Evolutionary conservation across 2,329 filamentous ascomycete species (phyloP).

Genomic region (Fusarium irregulare): DNA sequence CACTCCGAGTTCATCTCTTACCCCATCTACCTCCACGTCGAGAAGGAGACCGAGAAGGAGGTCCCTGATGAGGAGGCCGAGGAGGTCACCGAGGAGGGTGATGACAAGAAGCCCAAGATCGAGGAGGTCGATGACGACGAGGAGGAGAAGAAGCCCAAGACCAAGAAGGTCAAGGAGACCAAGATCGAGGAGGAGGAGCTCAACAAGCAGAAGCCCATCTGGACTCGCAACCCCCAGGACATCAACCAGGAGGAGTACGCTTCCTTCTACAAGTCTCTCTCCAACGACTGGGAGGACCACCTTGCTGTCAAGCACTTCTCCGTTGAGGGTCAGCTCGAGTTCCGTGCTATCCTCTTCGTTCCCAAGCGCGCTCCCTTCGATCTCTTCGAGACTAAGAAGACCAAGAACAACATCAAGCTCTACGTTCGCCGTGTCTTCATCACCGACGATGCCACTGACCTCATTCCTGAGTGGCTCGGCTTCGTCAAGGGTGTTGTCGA

Average conservation of each 20-base stretch:
- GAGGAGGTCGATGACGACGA: conserved; percentile 92
- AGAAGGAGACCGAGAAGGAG: conserved; percentile 99
- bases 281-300: conserved; percentile 99
- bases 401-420: conserved; percentile 99
- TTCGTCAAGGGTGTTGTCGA: conserved; percentile 99
- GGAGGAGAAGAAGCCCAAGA: conserved; percentile 95
- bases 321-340: conserved; percentile 99
- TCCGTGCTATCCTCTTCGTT: conserved; percentile 99
- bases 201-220: conserved; percentile 99
- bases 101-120: conserved; percentile 95
- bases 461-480: conserved; percentile 99
- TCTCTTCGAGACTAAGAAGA: conserved; percentile 99
- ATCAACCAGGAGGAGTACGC: conserved; percentile 97
- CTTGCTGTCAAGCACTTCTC: conserved; percentile 99
- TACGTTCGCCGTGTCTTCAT: conserved; percentile 99
- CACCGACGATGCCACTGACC: conserved; percentile 98
- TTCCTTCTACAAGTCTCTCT: conserved; percentile 99
- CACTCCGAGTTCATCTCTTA: conserved; percentile 99
- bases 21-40: conserved; percentile 99
- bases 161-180: conserved; percentile 99
- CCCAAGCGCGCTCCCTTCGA: conserved; percentile 99
- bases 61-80: conserved; percentile 92
- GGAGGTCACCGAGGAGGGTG: conserved; percentile 72
- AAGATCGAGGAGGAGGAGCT: conserved; percentile 99
- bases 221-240: conserved; percentile 97